These are phyloP conservation scores for Jatropha curcas DNA, from an alignment of 345 rosid genomes.

Conservation along the genomic window DNA sequence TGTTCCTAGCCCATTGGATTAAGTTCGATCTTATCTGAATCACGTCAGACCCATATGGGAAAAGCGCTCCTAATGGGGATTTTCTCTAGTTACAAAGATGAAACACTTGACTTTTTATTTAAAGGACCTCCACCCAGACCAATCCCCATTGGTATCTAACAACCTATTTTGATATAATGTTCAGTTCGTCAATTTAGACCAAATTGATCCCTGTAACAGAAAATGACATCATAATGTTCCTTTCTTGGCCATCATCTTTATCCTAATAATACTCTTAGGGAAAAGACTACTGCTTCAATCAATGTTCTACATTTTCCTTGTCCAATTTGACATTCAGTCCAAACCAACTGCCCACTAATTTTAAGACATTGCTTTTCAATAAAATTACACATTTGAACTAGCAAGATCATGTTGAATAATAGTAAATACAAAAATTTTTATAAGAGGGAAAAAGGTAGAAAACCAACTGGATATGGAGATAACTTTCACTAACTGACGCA, in stretches of 20 bases:
- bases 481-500: constrained; percentile 15
- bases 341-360: not conserved
- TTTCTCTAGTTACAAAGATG: no score
- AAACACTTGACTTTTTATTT: no score
- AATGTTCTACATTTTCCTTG: not conserved
- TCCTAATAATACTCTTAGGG: not conserved
- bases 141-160: no score
- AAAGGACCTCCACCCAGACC: no score
- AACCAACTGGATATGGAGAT: no score
- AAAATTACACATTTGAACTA: not conserved
- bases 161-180: no score
- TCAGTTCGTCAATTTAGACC: not conserved
- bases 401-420: not conserved
- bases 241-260: not conserved
- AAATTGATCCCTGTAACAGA: not conserved
- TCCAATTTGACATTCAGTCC: not conserved
- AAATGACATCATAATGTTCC: not conserved
- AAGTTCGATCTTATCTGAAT: no score
- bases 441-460: not conserved
- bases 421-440: not conserved
- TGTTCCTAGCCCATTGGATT: not conserved
- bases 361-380: not conserved
- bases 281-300: not conserved
- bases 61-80: no score
- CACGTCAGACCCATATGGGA: no score